These are phyloP conservation scores for Penicillium atrosanguineum DNA, from an alignment of 495 filamentous ascomycete species.

Conservation along the genomic window DNA sequence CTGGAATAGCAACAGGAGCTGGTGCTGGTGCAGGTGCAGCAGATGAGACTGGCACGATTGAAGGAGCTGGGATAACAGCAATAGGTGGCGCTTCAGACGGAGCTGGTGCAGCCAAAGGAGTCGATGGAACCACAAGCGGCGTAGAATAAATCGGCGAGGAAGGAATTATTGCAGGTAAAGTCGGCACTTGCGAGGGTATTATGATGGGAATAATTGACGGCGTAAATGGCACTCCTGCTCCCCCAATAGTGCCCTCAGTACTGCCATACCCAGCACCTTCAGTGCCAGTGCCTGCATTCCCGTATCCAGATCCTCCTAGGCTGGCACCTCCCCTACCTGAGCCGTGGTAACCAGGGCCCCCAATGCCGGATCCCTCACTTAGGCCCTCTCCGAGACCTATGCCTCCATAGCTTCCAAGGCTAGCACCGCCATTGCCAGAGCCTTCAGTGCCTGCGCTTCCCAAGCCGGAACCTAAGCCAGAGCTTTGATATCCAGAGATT, in stretches of 20 bases:
- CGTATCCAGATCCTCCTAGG: too few species aligned
- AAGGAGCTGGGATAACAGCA: neutral
- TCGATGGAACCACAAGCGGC: too few species aligned
- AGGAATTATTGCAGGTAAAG: neutral
- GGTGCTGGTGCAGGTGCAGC: too few species aligned
- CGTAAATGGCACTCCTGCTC: neutral
- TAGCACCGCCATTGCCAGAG: neutral
- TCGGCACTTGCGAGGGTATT: neutral
- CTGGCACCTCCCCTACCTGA: neutral
- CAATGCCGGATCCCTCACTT: neutral
- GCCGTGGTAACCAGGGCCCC: neutral
- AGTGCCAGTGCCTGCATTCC: too few species aligned
- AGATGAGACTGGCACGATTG: too few species aligned
- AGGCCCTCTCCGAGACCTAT: neutral
- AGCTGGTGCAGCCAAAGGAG: neutral
- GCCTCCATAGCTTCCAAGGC: neutral
- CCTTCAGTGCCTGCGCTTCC: too few species aligned
- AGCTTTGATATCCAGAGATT: neutral
- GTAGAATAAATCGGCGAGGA: neutral
- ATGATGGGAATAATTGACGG: neutral
- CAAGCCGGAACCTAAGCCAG: neutral
- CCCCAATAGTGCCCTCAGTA: neutral
- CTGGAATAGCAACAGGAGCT: too few species aligned
- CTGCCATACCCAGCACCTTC: neutral
- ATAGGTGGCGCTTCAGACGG: neutral